Conservation (phyloP, 2,329 filamentous ascomycete genomes). For the Epichloe scottii region DNA sequence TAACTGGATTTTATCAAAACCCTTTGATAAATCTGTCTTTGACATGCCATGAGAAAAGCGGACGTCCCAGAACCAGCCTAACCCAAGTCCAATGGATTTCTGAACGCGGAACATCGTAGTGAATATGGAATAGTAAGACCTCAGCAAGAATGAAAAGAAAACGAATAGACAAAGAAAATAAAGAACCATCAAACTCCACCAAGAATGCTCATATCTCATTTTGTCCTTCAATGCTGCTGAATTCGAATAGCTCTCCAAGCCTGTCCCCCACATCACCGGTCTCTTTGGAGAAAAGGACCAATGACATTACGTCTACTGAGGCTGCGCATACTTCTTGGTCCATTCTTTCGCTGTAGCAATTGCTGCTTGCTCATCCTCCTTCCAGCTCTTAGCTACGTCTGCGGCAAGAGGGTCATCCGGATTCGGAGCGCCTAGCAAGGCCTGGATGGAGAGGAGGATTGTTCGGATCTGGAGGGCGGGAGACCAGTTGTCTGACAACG, state of each 20-base stretch:
- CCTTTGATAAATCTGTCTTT: not conserved
- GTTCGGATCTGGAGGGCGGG: conserved; percentile 95
- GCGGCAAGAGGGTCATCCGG: conserved; percentile 97
- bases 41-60: conserved; percentile 1
- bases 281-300: not conserved
- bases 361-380: conserved; percentile 84
- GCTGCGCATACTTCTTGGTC: conserved; percentile 70
- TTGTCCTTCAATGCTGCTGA: conserved; percentile 5
- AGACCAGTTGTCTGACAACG: conserved; percentile 79
- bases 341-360: conserved; percentile 88
- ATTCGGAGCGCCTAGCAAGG: conserved; percentile 88
- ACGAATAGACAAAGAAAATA: not conserved
- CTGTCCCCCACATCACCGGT: not conserved
- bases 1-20: not conserved
- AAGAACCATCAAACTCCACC: conserved; percentile 12
- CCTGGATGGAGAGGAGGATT: conserved; percentile 97
- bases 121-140: not conserved
- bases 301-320: conserved; percentile 14
- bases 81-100: conserved; percentile 3
- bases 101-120: not conserved
- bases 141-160: not conserved
- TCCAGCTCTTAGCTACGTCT: conserved; percentile 96
- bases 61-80: conserved; percentile 3
- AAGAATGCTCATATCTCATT: conserved; percentile 11
- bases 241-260: conserved; percentile 1